Percentiles rank a stretch among this genome's conserved stretches.
These are phyloP conservation scores for Leucosporidium yakuticum DNA, from an alignment of 768 basidiomycete species.

Conservation along the genomic window DNA sequence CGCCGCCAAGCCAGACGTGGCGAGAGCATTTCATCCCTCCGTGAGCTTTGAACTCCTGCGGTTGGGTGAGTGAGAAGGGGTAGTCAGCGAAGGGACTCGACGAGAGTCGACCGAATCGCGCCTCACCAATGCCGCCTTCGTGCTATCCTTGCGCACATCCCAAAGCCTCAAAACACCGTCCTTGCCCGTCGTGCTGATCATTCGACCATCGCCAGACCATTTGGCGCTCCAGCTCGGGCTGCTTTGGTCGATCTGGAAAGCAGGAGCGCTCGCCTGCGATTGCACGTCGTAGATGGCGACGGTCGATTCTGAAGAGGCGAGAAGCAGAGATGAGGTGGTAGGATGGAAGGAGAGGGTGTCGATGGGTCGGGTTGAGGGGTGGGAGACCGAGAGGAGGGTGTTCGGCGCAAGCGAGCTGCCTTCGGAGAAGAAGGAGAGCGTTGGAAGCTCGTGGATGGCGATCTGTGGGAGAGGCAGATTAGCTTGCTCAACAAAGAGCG, in stretches of 20 bases:
- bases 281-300: constrained; percentile 18
- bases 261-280: not conserved
- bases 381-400: not conserved
- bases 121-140: constrained; percentile 6
- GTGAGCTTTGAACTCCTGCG: constrained; percentile 6
- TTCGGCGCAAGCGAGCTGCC: not conserved
- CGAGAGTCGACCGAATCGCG: not conserved
- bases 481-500: too few relatives aligned
- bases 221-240: constrained; percentile 13
- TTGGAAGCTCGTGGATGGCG: constrained; percentile 12
- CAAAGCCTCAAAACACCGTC: constrained; percentile 26
- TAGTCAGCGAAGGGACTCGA: not conserved
- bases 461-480: not conserved
- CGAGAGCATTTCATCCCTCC: constrained; percentile 26
- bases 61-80: too few relatives aligned
- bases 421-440: not conserved
- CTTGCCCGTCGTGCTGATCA: constrained; percentile 7
- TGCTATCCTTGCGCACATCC: constrained; percentile 19
- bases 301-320: not conserved
- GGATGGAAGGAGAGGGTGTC: constrained; percentile 33
- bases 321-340: constrained; percentile 13
- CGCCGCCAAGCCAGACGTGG: constrained; percentile 17
- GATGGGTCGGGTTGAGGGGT: constrained; percentile 13
- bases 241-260: not conserved
- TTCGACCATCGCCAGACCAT: constrained; percentile 17